phyloP scores from a whole-genome alignment of 768 basidiomycete species.

The Hericium erinaceus region DNA sequence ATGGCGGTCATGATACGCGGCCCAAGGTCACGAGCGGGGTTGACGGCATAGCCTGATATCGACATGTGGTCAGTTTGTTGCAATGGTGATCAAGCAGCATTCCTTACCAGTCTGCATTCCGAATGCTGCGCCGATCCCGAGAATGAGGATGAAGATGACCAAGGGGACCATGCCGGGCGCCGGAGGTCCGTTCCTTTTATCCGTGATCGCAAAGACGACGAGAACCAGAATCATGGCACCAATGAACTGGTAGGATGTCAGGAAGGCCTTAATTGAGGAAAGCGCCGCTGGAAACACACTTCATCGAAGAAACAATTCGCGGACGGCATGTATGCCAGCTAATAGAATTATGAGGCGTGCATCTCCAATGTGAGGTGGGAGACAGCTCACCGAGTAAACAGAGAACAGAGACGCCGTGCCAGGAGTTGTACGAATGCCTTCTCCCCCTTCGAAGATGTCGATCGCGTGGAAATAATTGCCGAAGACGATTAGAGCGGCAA shows the following conservation, averaged over 20 bases:
- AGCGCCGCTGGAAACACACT: constrained; percentile 15
- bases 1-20: constrained; percentile 61
- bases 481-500: constrained; percentile 49
- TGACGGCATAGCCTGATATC: constrained; percentile 44
- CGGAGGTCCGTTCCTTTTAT: constrained; percentile 40
- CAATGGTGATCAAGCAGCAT: too few relatives aligned
- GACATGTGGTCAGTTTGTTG: neutral
- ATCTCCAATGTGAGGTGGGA: neutral
- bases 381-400: constrained; percentile 42
- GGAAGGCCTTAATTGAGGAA: neutral
- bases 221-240: constrained; percentile 46
- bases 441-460: constrained; percentile 50
- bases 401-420: constrained; percentile 47
- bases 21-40: constrained; percentile 67
- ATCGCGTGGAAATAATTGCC: constrained; percentile 63
- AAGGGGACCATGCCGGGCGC: constrained; percentile 45
- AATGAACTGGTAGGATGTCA: constrained; percentile 33
- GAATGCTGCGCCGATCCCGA: constrained; percentile 49
- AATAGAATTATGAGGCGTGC: neutral
- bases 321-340: constrained; percentile 34
- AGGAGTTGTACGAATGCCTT: constrained; percentile 42
- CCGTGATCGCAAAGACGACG: constrained; percentile 42
- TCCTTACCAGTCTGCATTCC: constrained; percentile 46
- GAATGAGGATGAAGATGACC: constrained; percentile 43
- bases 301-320: constrained; percentile 40